Conservation (phyloP, 176 grass and related monocot species). For the Oryza glumipatula region DNA sequence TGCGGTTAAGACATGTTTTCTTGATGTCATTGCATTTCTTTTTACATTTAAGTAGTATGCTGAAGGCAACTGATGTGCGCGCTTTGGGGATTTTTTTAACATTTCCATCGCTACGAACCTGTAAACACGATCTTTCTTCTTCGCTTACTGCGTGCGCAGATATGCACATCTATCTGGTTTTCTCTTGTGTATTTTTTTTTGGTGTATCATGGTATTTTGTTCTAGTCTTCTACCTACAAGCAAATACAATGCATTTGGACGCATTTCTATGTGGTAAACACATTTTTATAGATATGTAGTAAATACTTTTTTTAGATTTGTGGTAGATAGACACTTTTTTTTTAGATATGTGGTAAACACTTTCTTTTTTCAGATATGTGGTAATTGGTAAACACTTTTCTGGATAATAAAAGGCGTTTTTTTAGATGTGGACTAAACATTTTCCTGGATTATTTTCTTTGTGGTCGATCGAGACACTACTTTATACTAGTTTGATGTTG, state of each 20-base stretch:
- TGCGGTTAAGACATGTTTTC: neutral
- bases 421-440: neutral
- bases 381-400: neutral
- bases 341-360: neutral
- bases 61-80: neutral
- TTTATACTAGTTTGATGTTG: neutral
- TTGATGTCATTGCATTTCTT: neutral
- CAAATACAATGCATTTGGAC: neutral
- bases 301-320: neutral
- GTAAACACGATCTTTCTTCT: constrained; percentile 56
- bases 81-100: neutral
- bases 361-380: neutral
- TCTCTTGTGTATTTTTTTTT: too few relatives aligned
- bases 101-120: constrained; percentile 9
- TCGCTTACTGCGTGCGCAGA: neutral
- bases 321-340: neutral
- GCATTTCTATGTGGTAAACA: too few relatives aligned
- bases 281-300: too few relatives aligned
- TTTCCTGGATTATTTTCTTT: neutral
- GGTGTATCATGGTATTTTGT: neutral
- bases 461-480: neutral
- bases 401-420: neutral
- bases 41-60: neutral
- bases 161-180: neutral
- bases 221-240: neutral